Conservation (phyloP, 352 stramenopile species). For the Globisporangium perplexum region DNA sequence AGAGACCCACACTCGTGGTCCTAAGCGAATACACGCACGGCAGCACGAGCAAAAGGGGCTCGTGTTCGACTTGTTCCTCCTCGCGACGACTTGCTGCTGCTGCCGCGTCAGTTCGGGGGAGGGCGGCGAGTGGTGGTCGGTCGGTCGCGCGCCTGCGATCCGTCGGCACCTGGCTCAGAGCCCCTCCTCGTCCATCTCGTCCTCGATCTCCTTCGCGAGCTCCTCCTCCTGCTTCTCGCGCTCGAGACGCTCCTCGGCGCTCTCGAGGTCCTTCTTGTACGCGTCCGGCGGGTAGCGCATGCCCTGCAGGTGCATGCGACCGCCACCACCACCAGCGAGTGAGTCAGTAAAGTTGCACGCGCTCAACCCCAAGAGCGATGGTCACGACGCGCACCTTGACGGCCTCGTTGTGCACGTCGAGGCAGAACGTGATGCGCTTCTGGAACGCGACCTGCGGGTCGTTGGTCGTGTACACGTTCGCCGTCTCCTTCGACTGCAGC, state of each 20-base stretch:
- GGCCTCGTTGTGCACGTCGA: constrained; percentile 98
- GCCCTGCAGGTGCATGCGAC: constrained; percentile 21
- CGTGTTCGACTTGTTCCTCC: too few relatives aligned
- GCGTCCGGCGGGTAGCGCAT: constrained; percentile 98
- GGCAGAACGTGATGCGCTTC: constrained; percentile 96
- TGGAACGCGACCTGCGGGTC: constrained; percentile 95
- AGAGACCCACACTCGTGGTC: neutral
- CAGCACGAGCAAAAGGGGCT: too few relatives aligned
- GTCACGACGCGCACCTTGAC: constrained; percentile 63
- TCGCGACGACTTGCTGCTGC: too few relatives aligned
- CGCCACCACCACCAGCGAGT: too few relatives aligned
- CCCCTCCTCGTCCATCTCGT: constrained; percentile 93
- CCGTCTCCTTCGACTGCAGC: constrained; percentile 88
- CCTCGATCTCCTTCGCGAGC: constrained; percentile 96
- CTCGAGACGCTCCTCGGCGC: constrained; percentile 86
- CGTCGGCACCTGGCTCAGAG: too few relatives aligned
- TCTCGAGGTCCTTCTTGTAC: constrained; percentile 97
- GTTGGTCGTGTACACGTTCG: constrained; percentile 90
- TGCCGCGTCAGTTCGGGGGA: too few relatives aligned
- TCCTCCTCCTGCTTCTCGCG: constrained; percentile 93
- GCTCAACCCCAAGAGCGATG: neutral
- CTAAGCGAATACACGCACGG: neutral
- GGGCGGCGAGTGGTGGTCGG: too few relatives aligned
- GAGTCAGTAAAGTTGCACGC: too few relatives aligned
- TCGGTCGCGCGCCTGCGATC: too few relatives aligned